Evolutionary conservation across 83 land plant genomes (phyloP), one percentile per base, ranked within the genome.

Genomic region (Picea abies): DNA sequence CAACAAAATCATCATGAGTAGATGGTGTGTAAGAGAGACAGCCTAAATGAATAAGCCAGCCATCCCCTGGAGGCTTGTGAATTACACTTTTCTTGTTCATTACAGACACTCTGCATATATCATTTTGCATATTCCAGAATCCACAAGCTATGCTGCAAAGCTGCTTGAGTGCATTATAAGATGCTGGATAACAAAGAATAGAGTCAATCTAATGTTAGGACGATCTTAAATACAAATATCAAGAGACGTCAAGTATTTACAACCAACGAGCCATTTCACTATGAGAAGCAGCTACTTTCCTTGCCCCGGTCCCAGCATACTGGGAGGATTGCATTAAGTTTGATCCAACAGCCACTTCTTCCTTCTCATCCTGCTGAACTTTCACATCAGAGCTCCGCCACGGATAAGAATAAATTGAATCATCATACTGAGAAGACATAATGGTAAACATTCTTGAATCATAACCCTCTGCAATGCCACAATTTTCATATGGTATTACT

Each of bases 301-400:
- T 69, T 37, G 73, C 73, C 44, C n/a, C 73, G 4, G 4, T 35
- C 19, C 73, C 73, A 16, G n/a, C 44, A 69, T 69, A 35, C 39
- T 69, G 73, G 19, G 73, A 16, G 17, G 20, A 39, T 17, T 69
- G 73, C 44, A 69, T 15, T 1, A 69, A 16, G 19, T 69, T 69
- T 35, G 44, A 69, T 35, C 41, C 41, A 35, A 17, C 6, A 1
- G 73, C 73, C 41, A 17, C 73, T 32, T 69, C 44, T 35, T 69
- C 41, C 73, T 69, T 69, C 73, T 69, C 73, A 35, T 69, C n/a
- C 73, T 69, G 73, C 44, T 69, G 73, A 25, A 69, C 16, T 69
- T 69, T 69, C 7, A 15, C 73, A 32, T 17, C 39, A 17, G 44
- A 69, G 7, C 39, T 39, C 73, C 73, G 17, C 19, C 39, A 39